phyloP scores from a whole-genome alignment of 305 asterid species.

The Fraxinus baroniana region DNA sequence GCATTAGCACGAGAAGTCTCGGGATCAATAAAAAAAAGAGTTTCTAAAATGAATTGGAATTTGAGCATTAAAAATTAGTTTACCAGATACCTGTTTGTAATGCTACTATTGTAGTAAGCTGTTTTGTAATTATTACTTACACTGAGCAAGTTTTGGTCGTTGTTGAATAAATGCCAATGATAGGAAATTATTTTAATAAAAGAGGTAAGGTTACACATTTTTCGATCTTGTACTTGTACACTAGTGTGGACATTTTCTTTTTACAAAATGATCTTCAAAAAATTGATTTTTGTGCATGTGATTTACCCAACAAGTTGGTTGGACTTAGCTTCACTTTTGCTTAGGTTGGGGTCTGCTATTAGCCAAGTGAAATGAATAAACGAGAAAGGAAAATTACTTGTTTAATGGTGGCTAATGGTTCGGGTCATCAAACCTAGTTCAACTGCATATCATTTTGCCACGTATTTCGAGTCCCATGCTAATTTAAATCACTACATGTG shows the following conservation, averaged over 20 bases:
- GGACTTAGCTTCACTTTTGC: background rate
- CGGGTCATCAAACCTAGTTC: background rate
- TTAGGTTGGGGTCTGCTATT: background rate
- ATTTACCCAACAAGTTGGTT: background rate
- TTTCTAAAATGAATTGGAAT: background rate
- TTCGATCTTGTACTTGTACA: background rate
- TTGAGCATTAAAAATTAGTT: background rate
- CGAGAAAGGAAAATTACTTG: background rate
- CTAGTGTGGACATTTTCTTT: background rate
- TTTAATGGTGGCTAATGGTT: background rate
- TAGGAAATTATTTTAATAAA: background rate
- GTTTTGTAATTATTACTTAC: background rate
- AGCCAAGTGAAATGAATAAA: background rate
- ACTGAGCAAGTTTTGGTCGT: background rate
- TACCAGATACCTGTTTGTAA: background rate
- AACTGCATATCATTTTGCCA: background rate
- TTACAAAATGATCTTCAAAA: background rate
- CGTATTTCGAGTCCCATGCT: background rate
- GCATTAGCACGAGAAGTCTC: background rate
- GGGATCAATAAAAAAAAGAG: background rate
- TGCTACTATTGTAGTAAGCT: background rate
- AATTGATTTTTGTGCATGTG: background rate
- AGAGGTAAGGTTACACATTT: background rate
- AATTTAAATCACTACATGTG: background rate
- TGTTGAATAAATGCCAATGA: background rate